These are phyloP conservation scores for Boletus patriciae DNA, from an alignment of 768 basidiomycete species.

Conservation along the genomic window DNA sequence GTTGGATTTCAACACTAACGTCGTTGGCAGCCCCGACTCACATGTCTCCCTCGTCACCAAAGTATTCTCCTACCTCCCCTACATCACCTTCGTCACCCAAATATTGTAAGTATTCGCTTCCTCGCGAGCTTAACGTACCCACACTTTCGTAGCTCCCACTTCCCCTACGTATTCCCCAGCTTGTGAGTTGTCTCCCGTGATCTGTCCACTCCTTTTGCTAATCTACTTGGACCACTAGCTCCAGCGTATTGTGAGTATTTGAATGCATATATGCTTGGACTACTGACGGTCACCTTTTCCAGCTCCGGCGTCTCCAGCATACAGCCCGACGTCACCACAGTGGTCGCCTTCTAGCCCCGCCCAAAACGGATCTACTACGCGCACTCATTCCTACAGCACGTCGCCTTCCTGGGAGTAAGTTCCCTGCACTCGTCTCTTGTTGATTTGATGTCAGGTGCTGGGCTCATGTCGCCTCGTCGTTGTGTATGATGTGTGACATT, in stretches of 20 bases:
- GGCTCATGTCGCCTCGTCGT: conserved; percentile 7
- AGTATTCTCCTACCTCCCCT: conserved; percentile 93
- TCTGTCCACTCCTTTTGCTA: conserved; percentile 1
- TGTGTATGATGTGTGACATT: conserved; percentile 2
- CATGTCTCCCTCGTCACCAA: conserved; percentile 87
- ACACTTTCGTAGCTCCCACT: conserved; percentile 61
- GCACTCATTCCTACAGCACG: conserved; percentile 45
- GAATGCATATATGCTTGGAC: neutral
- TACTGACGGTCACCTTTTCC: conserved; percentile 18
- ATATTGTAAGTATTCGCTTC: conserved; percentile 62
- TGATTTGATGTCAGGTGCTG: conserved; percentile 15
- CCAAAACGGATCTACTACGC: conserved; percentile 45
- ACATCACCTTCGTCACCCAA: conserved; percentile 89
- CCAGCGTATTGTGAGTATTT: conserved; percentile 72
- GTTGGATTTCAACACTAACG: conserved; percentile 3
- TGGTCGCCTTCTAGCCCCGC: conserved; percentile 84
- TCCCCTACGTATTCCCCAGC: conserved; percentile 88
- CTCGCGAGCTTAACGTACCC: conserved; percentile 3
- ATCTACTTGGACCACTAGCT: conserved; percentile 40
- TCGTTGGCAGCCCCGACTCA: conserved; percentile 63
- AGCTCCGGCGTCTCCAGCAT: conserved; percentile 85
- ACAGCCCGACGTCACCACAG: conserved; percentile 81
- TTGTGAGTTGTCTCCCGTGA: conserved; percentile 50
- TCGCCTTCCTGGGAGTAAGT: conserved; percentile 55
- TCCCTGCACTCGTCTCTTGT: conserved; percentile 2